Percentiles rank a stretch among this genome's conserved stretches.
Evolutionary conservation across 768 basidiomycete species (phyloP).

Genomic region (Tulasnella sp.): DNA sequence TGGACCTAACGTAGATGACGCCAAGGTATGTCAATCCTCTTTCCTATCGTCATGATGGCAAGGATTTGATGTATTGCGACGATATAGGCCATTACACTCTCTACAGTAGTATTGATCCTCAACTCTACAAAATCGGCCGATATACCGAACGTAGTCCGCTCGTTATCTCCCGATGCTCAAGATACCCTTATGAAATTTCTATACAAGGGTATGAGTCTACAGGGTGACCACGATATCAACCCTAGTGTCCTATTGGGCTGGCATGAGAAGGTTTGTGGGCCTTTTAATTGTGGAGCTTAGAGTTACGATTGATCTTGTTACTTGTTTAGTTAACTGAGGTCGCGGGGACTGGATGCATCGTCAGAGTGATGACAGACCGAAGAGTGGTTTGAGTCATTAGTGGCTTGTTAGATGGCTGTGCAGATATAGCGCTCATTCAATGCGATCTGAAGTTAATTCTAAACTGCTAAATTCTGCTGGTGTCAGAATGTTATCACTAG

Average conservation of each 20-base stretch:
- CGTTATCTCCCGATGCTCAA: constrained; percentile 58
- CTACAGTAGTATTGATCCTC: constrained; percentile 72
- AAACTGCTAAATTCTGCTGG: no score
- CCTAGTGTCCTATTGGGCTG: constrained; percentile 66
- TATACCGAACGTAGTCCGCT: constrained; percentile 60
- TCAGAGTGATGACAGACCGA: constrained; percentile 67
- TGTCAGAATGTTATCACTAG: no score
- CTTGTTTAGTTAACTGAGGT: constrained; percentile 71
- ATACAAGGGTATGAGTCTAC: constrained; percentile 85
- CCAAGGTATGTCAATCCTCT: constrained; percentile 48
- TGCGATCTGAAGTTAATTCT: no score
- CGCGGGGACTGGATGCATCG: constrained; percentile 90
- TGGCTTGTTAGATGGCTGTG: no score
- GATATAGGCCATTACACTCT: constrained; percentile 60
- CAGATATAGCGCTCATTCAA: no score
- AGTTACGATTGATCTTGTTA: background rate
- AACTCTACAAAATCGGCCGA: constrained; percentile 90
- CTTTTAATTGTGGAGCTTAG: background rate
- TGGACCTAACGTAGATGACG: constrained; percentile 74
- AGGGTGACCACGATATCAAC: constrained; percentile 47
- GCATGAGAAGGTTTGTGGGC: constrained; percentile 79
- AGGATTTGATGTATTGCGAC: background rate
- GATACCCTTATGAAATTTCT: constrained; percentile 96
- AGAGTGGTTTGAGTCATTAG: constrained; percentile 43
- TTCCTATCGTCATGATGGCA: background rate